A percentile compares a stretch with the other conserved stretches of the same genome.
Evolutionary conservation across 2,329 filamentous ascomycete species (phyloP).

Genomic region (Biscogniauxia mediterranea): DNA sequence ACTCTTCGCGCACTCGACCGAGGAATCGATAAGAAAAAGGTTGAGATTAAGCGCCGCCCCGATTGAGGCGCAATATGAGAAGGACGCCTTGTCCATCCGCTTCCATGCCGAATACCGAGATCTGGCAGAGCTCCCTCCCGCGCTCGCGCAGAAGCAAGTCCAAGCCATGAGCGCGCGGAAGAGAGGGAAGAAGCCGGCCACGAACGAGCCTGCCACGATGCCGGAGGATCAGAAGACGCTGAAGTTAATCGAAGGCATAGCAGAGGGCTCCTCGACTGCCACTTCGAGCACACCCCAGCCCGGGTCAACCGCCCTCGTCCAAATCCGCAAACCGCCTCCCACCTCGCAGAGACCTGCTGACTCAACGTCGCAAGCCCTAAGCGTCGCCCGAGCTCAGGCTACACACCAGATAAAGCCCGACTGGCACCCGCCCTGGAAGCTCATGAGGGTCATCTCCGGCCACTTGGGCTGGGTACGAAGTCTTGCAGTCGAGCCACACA

Average conservation of each 20-base stretch:
- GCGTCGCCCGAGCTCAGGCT: conserved; percentile 35
- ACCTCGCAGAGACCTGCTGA: conserved; percentile 13
- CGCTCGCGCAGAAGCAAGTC: conserved; percentile 38
- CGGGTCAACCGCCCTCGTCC: conserved; percentile 38
- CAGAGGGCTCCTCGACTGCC: conserved; percentile 39
- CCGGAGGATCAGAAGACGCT: conserved; percentile 49
- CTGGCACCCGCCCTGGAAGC: conserved; percentile 98
- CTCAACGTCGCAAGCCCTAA: conserved; percentile 25
- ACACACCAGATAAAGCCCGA: conserved; percentile 67
- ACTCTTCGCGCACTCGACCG: conserved; percentile 24
- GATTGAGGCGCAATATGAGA: conserved; percentile 27
- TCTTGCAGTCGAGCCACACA: conserved; percentile 89
- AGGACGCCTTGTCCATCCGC: conserved; percentile 31
- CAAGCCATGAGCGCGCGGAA: conserved; percentile 29
- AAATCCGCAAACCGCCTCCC: conserved; percentile 27
- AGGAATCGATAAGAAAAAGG: conserved; percentile 28
- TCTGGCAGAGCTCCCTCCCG: conserved; percentile 29
- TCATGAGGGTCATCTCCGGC: conserved; percentile 95
- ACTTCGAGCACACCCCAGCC: conserved; percentile 24
- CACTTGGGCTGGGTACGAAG: conserved; percentile 93
- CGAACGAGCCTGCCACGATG: conserved; percentile 23
- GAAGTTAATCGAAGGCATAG: conserved; percentile 66
- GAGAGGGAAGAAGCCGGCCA: conserved; percentile 26
- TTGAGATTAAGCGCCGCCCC: conserved; percentile 25
- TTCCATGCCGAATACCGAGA: conserved; percentile 33